Conservation (phyloP, 768 basidiomycete species). For the Kwoniella dejecticola region DNA sequence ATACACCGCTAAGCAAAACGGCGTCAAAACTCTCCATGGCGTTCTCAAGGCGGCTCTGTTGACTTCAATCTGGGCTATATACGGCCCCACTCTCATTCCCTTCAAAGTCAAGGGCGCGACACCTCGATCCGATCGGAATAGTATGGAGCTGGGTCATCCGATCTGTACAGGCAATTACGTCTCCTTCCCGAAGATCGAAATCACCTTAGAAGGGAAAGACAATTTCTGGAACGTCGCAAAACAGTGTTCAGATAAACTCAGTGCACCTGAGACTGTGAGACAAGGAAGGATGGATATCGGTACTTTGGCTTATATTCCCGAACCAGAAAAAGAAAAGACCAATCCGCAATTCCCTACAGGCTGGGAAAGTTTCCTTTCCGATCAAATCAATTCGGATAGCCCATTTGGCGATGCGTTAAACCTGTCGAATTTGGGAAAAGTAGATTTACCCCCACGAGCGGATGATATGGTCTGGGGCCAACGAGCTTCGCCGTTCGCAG, state of each 20-base stretch:
- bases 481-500: slow-evolving; percentile 14
- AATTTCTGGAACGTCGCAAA: slow-evolving; percentile 23
- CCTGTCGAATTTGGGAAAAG: slow-evolving; percentile 31
- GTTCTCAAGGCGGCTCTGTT: too few relatives aligned
- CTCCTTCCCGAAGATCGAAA: background rate
- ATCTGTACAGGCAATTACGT: slow-evolving; percentile 25
- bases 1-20: too few relatives aligned
- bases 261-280: background rate
- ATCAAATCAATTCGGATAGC: background rate
- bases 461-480: slow-evolving; percentile 32
- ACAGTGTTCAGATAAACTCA: slow-evolving; percentile 7
- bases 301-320: slow-evolving; percentile 29
- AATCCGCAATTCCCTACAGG: too few relatives aligned
- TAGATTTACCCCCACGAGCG: slow-evolving; percentile 15
- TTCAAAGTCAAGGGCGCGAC: too few relatives aligned
- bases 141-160: too few relatives aligned
- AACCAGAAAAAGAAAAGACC: slow-evolving; percentile 6
- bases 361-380: slow-evolving; percentile 34
- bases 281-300: slow-evolving; percentile 22
- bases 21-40: too few relatives aligned
- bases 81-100: too few relatives aligned
- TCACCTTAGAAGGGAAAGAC: background rate
- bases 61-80: too few relatives aligned
- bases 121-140: too few relatives aligned
- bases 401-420: slow-evolving; percentile 14